Evolutionary conservation across 2,329 filamentous ascomycete genomes (phyloP).

Genomic region (Calonectria crousiana): DNA sequence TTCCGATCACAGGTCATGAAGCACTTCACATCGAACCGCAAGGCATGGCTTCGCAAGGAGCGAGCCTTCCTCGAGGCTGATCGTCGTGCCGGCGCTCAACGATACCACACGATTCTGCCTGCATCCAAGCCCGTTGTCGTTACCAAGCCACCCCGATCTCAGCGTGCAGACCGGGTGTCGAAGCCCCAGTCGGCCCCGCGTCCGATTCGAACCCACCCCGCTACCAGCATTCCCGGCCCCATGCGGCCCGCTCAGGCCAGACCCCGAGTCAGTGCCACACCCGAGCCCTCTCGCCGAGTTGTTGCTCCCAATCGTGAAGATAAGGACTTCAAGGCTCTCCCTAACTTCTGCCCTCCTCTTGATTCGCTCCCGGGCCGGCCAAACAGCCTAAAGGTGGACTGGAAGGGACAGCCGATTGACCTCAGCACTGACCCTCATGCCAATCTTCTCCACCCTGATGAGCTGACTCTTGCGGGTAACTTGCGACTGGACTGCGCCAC

Average conservation of each 20-base stretch:
- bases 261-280: constrained; percentile 58
- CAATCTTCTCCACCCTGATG: constrained; percentile 80
- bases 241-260: constrained; percentile 41
- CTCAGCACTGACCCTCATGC: constrained; percentile 79
- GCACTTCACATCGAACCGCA: constrained; percentile 57
- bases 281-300: constrained; percentile 63
- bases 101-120: constrained; percentile 57
- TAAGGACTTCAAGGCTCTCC: constrained; percentile 80
- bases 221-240: constrained; percentile 42
- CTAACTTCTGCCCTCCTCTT: constrained; percentile 79
- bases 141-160: constrained; percentile 44
- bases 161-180: constrained; percentile 50
- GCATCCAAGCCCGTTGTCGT: constrained; percentile 51
- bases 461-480: constrained; percentile 80
- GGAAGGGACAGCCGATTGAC: constrained; percentile 85
- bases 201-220: constrained; percentile 49
- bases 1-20: constrained; percentile 67
- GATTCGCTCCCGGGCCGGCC: constrained; percentile 73
- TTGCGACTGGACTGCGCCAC: constrained; percentile 87
- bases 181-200: constrained; percentile 52
- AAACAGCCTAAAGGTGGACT: constrained; percentile 85
- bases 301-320: constrained; percentile 81
- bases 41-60: constrained; percentile 63
- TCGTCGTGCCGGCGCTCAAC: constrained; percentile 55
- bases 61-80: constrained; percentile 62